These are phyloP conservation scores for Rhinocladiella mackenziei DNA, from an alignment of 2,329 filamentous ascomycete genomes.

Conservation along the genomic window DNA sequence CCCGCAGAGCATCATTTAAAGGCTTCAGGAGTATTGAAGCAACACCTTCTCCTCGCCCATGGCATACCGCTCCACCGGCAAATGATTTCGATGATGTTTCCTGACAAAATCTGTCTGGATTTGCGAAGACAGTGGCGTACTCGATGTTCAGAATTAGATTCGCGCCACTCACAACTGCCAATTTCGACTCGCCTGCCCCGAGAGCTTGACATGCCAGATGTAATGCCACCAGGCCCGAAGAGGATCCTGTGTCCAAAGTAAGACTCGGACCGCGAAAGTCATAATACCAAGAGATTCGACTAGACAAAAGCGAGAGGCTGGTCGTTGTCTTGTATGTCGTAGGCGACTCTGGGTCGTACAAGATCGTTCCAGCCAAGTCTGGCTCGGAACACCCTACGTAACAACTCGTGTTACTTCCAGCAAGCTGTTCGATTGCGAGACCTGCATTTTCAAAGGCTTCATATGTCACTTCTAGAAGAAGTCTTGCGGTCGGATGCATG, in stretches of 20 bases:
- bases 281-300: slow-evolving; percentile 30
- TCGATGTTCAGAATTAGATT: slow-evolving; percentile 14
- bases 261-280: slow-evolving; percentile 35
- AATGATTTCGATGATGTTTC: slow-evolving; percentile 17
- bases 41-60: slow-evolving; percentile 13
- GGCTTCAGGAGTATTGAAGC: slow-evolving; percentile 5
- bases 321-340: slow-evolving; percentile 28
- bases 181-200: slow-evolving; percentile 16
- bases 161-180: slow-evolving; percentile 15
- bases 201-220: slow-evolving; percentile 29
- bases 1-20: slow-evolving; percentile 6
- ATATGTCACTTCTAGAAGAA: slow-evolving; percentile 33
- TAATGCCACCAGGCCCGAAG: slow-evolving; percentile 18
- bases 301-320: slow-evolving; percentile 36
- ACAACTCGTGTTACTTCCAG: slow-evolving; percentile 32
- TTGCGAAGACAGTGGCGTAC: slow-evolving; percentile 27
- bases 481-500: slow-evolving; percentile 33
- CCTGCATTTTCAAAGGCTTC: slow-evolving; percentile 35
- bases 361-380: slow-evolving; percentile 34
- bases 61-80: slow-evolving; percentile 27
- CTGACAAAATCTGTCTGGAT: slow-evolving; percentile 29
- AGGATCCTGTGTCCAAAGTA: slow-evolving; percentile 3
- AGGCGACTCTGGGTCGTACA: slow-evolving; percentile 31
- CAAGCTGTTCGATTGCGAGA: slow-evolving; percentile 29
- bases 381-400: slow-evolving; percentile 33